These are phyloP conservation scores for Termitomyces bulborhizus DNA, from an alignment of 768 basidiomycete species.

Conservation along the genomic window DNA sequence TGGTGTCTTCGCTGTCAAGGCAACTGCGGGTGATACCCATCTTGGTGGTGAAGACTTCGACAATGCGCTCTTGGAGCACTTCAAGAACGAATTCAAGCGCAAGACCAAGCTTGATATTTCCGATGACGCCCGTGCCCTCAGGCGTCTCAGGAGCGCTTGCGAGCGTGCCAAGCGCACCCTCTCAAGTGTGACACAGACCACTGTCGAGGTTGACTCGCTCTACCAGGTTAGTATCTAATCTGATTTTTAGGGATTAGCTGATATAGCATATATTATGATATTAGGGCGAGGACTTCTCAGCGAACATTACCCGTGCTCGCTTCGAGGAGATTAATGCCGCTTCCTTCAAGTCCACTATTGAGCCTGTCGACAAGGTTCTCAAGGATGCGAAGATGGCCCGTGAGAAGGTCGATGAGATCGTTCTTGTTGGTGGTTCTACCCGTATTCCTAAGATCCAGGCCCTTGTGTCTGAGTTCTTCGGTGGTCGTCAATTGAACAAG, in stretches of 20 bases:
- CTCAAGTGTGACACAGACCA: conserved; percentile 97
- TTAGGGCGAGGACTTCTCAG: conserved; percentile 95
- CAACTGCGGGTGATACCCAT: conserved; percentile 98
- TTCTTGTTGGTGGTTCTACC: conserved; percentile 98
- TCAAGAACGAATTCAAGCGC: conserved; percentile 99
- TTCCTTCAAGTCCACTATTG: conserved; percentile 95
- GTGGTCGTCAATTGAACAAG: conserved; percentile 97
- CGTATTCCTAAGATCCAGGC: conserved; percentile 99
- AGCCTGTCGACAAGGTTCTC: conserved; percentile 97
- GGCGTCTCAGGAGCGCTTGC: conserved; percentile 94
- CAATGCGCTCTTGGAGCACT: conserved; percentile 95
- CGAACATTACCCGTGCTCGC: conserved; percentile 98
- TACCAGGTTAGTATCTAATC: conserved; percentile 59
- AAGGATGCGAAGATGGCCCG: conserved; percentile 98
- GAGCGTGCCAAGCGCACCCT: conserved; percentile 99
- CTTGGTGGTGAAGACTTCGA: conserved; percentile 99
- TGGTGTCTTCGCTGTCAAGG: conserved; percentile 99
- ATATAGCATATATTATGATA: conserved; percentile 3
- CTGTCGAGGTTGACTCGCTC: conserved; percentile 98
- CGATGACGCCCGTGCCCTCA: conserved; percentile 92
- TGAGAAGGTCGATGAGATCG: conserved; percentile 97
- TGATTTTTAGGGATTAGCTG: neutral
- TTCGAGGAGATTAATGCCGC: conserved; percentile 99
- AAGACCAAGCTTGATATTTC: conserved; percentile 98
- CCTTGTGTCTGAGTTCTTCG: conserved; percentile 97